Base-by-base conservation (phyloP, 169 alveolate genomes). In the Plasmodium malariae region DNA sequence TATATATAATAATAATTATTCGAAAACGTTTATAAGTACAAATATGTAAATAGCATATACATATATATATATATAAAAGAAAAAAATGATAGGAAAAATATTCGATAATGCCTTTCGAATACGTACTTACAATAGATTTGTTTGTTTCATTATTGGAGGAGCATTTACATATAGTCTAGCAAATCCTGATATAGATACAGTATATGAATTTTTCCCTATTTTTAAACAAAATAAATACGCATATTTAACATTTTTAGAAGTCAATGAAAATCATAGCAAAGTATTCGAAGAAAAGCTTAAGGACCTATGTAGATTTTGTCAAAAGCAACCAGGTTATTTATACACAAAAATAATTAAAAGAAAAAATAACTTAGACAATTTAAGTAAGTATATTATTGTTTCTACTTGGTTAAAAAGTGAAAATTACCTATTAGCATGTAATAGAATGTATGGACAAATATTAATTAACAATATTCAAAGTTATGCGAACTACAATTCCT, bases 111-210 rank as follows among this genome's bases (percentile, higher is more conserved):
- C 89, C 19, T 76, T 76, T 62, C 74, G 89, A 60, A 76, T 76
- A 60, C 74, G 89, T 28, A 76, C 89, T 19, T 76, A 62, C 30
- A 76, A 76, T 55, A 62, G 89, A 51, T 54, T 76, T 34, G 76
- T 76, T 32, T 76, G 89, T 40, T 76, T 76, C 54, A 11, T 76
- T 2, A 45, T 87, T 17, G 95, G 95, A n/a, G 92, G 93, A 32
- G 60, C 89, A 67, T 74, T 78, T 26, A 37, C 93, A 14, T 92
- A 94, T 76, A 91, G 94, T 60, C 89, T 86, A 32, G 63, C 95
- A 60, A 94, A 94, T 63, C 96, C 96, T 1, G 96, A 94, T 62
- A 48, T 90, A 37, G 96, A 94, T 36, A 92, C 95, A 17, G 91
- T 92, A 26, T 94, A 93, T 89, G 96, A 94, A 70, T 54, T 92